A percentile compares a stretch with the other conserved stretches of the same genome.
phyloP scores from a whole-genome alignment of 352 stramenopile species.

The Thalassiosira hispida region DNA sequence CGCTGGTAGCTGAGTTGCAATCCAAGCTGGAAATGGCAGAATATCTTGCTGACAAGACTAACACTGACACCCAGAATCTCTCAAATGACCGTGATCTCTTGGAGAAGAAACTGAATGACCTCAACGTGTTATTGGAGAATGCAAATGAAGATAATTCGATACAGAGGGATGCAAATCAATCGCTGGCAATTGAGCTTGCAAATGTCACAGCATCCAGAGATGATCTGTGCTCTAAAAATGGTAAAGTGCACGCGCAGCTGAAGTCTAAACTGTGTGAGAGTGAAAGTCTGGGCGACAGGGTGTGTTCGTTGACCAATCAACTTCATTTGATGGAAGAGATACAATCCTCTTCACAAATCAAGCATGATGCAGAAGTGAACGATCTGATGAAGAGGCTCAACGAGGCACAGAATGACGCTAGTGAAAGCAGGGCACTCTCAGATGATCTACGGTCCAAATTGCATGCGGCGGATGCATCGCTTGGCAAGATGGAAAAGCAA shows the following conservation, averaged over 20 bases:
- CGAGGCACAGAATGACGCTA: slow-evolving; percentile 14
- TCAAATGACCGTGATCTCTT: slow-evolving; percentile 12
- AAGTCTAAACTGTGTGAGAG: slow-evolving; percentile 14
- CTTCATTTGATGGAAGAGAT: not conserved
- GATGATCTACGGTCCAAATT: slow-evolving; percentile 36
- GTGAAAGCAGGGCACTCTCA: slow-evolving; percentile 8
- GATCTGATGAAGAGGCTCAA: slow-evolving; percentile 5
- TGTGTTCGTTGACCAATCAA: not conserved
- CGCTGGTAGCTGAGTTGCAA: slow-evolving; percentile 17
- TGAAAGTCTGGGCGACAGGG: not conserved
- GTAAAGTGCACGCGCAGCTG: not conserved
- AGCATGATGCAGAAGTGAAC: slow-evolving; percentile 6
- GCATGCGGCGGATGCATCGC: slow-evolving; percentile 14
- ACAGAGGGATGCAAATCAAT: not conserved
- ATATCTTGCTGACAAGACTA: slow-evolving; percentile 16
- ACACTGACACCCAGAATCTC: slow-evolving; percentile 25
- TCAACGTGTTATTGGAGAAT: slow-evolving; percentile 27
- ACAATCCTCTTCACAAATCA: not conserved
- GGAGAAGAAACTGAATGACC: slow-evolving; percentile 16
- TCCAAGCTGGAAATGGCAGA: slow-evolving; percentile 22
- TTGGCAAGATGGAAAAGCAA: slow-evolving; percentile 26
- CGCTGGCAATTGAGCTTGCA: not conserved
- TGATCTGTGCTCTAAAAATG: not conserved
- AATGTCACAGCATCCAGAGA: not conserved
- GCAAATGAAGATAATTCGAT: not conserved